These are phyloP conservation scores for Phytophthora syringae DNA, from an alignment of 352 stramenopile species.

Conservation along the genomic window DNA sequence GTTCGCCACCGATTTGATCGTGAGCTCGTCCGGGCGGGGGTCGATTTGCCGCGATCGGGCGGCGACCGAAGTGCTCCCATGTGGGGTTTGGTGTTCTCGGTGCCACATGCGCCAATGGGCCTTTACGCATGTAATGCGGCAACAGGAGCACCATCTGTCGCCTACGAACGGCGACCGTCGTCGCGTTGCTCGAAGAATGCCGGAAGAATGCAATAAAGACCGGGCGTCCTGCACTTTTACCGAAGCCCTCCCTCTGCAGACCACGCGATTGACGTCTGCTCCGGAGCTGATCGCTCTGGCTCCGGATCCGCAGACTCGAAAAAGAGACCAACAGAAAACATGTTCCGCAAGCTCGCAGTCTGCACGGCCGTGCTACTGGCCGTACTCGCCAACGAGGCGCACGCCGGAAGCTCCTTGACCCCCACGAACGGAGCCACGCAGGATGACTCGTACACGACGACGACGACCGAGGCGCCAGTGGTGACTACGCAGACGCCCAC, in stretches of 20 bases:
- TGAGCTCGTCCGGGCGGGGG: slow-evolving; percentile 11
- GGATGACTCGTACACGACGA: slow-evolving; percentile 32
- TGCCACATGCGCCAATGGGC: no score
- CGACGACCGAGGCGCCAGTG: slow-evolving; percentile 19
- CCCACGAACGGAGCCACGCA: slow-evolving; percentile 12
- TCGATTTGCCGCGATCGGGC: slow-evolving; percentile 18
- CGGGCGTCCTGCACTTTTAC: slow-evolving; percentile 32
- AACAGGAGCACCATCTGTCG: not conserved
- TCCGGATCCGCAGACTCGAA: slow-evolving; percentile 36
- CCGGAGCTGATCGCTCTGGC: slow-evolving; percentile 9
- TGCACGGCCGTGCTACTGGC: slow-evolving; percentile 49
- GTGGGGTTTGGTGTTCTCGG: no score
- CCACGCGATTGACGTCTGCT: slow-evolving; percentile 6
- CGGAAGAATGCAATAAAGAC: slow-evolving; percentile 10
- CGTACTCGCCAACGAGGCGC: slow-evolving; percentile 46
- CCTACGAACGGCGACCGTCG: slow-evolving; percentile 36
- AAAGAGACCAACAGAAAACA: slow-evolving; percentile 45
- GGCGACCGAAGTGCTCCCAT: no score
- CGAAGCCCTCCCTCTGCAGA: slow-evolving; percentile 24
- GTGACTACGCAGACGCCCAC: slow-evolving; percentile 21
- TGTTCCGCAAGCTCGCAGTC: slow-evolving; percentile 48
- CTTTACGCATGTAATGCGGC: no score
- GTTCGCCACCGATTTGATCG: slow-evolving; percentile 14
- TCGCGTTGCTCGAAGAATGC: slow-evolving; percentile 26
- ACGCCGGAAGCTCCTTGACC: slow-evolving; percentile 24